phyloP scores from a whole-genome alignment of 306 rosid genomes.

The Acacia melanoxylon region DNA sequence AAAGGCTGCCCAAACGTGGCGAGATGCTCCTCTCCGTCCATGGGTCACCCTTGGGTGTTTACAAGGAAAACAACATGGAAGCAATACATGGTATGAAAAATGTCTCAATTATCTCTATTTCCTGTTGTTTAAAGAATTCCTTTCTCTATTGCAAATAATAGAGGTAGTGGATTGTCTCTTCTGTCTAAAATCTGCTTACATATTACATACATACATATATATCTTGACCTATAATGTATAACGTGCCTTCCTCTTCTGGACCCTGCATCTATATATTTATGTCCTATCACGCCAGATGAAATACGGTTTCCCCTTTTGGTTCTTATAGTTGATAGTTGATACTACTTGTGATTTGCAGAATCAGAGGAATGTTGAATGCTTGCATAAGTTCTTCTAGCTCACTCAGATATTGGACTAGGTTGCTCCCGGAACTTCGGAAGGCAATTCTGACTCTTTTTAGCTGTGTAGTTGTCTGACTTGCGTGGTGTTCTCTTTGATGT shows the following conservation, averaged over 20 bases:
- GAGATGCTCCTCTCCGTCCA: constrained; percentile 90
- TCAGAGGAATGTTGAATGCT: constrained; percentile 40
- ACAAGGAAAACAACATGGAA: constrained; percentile 87
- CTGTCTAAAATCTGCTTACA: not conserved
- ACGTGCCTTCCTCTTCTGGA: not conserved
- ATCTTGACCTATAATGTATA: not conserved
- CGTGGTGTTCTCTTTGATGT: not conserved
- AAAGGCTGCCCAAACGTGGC: constrained; percentile 80
- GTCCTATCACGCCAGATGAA: not conserved
- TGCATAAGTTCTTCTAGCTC: not conserved
- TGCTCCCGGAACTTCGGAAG: not conserved
- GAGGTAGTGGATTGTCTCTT: not conserved
- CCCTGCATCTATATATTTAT: not conserved
- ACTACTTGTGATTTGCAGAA: constrained; percentile 31
- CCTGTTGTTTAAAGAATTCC: not conserved
- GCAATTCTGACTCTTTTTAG: not conserved
- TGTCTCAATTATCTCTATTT: constrained; percentile 7
- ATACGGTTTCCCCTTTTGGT: not conserved
- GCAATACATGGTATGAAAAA: constrained; percentile 66
- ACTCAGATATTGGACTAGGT: not conserved
- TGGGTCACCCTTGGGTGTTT: constrained; percentile 90
- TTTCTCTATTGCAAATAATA: constrained; percentile 18
- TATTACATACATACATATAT: not conserved
- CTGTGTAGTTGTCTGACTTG: not conserved
- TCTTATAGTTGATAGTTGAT: too few species aligned